phyloP scores from a whole-genome alignment of 2,329 filamentous ascomycete genomes.

The Hymenoscyphus fructigenus region DNA sequence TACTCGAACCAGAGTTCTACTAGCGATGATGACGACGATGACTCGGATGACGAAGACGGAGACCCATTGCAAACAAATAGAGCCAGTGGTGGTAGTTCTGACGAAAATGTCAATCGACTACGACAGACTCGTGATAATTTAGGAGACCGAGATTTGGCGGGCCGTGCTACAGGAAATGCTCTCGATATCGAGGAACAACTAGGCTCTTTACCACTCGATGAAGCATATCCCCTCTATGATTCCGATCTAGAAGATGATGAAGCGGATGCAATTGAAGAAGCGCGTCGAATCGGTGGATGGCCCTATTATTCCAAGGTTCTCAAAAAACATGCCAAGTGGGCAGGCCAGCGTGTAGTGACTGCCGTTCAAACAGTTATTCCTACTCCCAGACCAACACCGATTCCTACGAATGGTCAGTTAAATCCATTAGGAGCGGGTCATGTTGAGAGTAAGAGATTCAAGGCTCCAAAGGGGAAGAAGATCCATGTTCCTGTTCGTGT shows the following conservation, averaged over 20 bases:
- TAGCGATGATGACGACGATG: slow-evolving; percentile 71
- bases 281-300: slow-evolving; percentile 72
- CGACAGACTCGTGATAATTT: slow-evolving; percentile 21
- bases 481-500: slow-evolving; percentile 96
- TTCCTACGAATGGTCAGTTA: slow-evolving; percentile 56
- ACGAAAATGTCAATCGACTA: slow-evolving; percentile 24
- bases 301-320: slow-evolving; percentile 67
- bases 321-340: slow-evolving; percentile 37
- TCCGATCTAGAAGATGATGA: slow-evolving; percentile 81
- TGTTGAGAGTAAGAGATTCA: slow-evolving; percentile 61
- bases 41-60: slow-evolving; percentile 59
- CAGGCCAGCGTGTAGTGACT: slow-evolving; percentile 20
- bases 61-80: slow-evolving; percentile 18
- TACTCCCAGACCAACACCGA: slow-evolving; percentile 25
- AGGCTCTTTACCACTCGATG: slow-evolving; percentile 54
- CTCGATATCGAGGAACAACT: slow-evolving; percentile 85
- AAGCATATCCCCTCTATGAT: slow-evolving; percentile 87
- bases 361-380: slow-evolving; percentile 22
- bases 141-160: slow-evolving; percentile 29
- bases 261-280: slow-evolving; percentile 73
- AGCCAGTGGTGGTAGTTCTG: slow-evolving; percentile 19
- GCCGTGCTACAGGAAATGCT: slow-evolving; percentile 39
- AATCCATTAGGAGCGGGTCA: slow-evolving; percentile 55
- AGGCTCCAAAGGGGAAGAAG: slow-evolving; percentile 78
- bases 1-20: slow-evolving; percentile 74